These are phyloP conservation scores for Eremothecium cymbalariae DNA, from an alignment of 1,139 yeast species.

Conservation along the genomic window DNA sequence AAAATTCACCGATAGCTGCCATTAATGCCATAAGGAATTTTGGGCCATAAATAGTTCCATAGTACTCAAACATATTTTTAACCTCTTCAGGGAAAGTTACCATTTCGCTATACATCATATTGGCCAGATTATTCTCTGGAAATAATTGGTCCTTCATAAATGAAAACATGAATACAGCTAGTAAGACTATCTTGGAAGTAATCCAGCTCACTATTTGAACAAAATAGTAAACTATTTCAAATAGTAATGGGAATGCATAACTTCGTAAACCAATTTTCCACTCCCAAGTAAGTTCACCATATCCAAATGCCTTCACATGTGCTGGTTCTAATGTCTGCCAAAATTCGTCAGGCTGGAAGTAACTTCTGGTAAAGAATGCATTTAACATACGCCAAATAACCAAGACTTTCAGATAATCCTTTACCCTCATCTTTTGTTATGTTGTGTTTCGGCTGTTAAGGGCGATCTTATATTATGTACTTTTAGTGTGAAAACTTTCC, in stretches of 20 bases:
- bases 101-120: constrained; percentile 24
- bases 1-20: constrained; percentile 67
- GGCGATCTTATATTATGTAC: too few relatives aligned
- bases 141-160: constrained; percentile 5
- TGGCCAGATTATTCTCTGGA: constrained; percentile 14
- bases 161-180: constrained; percentile 6
- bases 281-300: constrained; percentile 91
- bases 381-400: constrained; percentile 47
- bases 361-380: constrained; percentile 57
- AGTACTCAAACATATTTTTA: constrained; percentile 21
- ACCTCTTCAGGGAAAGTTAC: constrained; percentile 9
- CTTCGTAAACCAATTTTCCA: constrained; percentile 75
- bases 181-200: neutral
- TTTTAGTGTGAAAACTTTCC: neutral
- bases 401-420: constrained; percentile 17
- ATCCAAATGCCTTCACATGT: constrained; percentile 61
- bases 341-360: constrained; percentile 93
- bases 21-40: constrained; percentile 60
- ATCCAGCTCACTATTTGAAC: constrained; percentile 8
- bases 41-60: constrained; percentile 43
- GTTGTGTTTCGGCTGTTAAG: neutral
- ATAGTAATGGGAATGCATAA: constrained; percentile 69
- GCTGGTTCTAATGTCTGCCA: constrained; percentile 95
- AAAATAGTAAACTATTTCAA: constrained; percentile 31
- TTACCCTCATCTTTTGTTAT: neutral